Evolutionary conservation across 2,329 filamentous ascomycete species (phyloP).

Genomic region (Mollisia scopiformis): DNA sequence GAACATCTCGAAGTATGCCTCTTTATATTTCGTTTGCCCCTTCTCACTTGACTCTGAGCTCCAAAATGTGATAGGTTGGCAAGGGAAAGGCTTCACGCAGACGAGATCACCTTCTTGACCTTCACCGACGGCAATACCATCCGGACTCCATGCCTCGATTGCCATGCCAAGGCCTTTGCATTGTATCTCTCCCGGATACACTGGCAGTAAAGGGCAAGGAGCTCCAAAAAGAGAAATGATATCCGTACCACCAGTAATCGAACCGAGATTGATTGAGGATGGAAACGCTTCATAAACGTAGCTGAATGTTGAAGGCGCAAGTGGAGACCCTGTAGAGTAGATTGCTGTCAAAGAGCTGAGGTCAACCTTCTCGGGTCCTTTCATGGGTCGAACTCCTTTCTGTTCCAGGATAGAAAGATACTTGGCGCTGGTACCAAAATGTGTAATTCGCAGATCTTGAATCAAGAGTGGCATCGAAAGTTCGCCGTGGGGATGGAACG

Average conservation of each 20-base stretch:
- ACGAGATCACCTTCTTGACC: constrained; percentile 85
- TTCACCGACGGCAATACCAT: constrained; percentile 43
- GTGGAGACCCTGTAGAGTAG: constrained; percentile 90
- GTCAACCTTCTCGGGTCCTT: constrained; percentile 48
- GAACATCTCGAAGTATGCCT: constrained; percentile 89
- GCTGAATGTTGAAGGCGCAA: constrained; percentile 89
- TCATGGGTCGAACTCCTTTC: constrained; percentile 63
- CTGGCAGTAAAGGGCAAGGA: constrained; percentile 75
- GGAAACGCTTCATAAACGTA: constrained; percentile 90
- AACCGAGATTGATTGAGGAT: constrained; percentile 78
- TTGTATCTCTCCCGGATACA: constrained; percentile 75
- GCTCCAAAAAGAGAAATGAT: constrained; percentile 95
- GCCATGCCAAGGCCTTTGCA: constrained; percentile 80
- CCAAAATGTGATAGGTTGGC: constrained; percentile 90
- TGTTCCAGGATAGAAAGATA: constrained; percentile 92
- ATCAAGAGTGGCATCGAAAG: constrained; percentile 83
- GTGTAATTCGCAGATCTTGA: constrained; percentile 79
- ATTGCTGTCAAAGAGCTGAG: constrained; percentile 76
- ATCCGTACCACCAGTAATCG: constrained; percentile 94
- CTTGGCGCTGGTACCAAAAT: constrained; percentile 94
- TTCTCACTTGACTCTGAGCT: constrained; percentile 61
- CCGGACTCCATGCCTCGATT: constrained; percentile 62
- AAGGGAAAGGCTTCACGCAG: constrained; percentile 84
- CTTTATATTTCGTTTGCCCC: constrained; percentile 67
- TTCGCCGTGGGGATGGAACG: constrained; percentile 79